Percentiles rank a stretch among this genome's conserved stretches.
Evolutionary conservation across 306 rosid species (phyloP).

Genomic region (Clitoria ternatea): DNA sequence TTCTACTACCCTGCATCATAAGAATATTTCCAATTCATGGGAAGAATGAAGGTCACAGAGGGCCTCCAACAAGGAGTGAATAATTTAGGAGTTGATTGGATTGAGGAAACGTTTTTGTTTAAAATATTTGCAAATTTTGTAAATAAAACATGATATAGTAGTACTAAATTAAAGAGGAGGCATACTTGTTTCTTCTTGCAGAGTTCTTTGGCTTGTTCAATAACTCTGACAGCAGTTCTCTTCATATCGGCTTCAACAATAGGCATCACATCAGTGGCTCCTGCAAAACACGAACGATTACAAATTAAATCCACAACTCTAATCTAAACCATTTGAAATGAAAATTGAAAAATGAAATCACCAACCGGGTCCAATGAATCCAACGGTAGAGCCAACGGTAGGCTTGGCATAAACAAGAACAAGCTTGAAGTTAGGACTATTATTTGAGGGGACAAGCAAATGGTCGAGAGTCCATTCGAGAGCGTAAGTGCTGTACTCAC

Average conservation of each 20-base stretch:
- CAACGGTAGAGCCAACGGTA: slow-evolving; percentile 32
- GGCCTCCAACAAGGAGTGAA: background rate
- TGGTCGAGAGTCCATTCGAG: slow-evolving; percentile 65
- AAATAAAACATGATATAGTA: background rate
- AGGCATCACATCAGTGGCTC: slow-evolving; percentile 51
- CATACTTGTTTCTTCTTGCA: slow-evolving; percentile 47
- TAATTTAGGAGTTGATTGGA: too few species aligned
- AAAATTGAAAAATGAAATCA: background rate
- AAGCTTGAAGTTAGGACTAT: slow-evolving; percentile 45
- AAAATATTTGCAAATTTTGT: background rate
- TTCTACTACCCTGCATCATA: background rate
- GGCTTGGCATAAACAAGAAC: slow-evolving; percentile 64
- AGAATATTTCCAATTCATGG: background rate
- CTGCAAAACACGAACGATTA: too few species aligned
- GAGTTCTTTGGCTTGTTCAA: slow-evolving; percentile 35
- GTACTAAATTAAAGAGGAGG: background rate
- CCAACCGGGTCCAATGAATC: slow-evolving; percentile 72
- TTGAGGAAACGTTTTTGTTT: too few species aligned
- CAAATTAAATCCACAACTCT: too few species aligned
- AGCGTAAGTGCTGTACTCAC: slow-evolving; percentile 54
- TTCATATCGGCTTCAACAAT: slow-evolving; percentile 50
- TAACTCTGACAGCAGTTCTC: slow-evolving; percentile 31
- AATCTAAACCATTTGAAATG: background rate
- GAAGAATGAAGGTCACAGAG: background rate
- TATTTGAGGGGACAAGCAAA: slow-evolving; percentile 23